phyloP scores from a whole-genome alignment of 495 filamentous ascomycete species.

The Penicillium waksmanii region DNA sequence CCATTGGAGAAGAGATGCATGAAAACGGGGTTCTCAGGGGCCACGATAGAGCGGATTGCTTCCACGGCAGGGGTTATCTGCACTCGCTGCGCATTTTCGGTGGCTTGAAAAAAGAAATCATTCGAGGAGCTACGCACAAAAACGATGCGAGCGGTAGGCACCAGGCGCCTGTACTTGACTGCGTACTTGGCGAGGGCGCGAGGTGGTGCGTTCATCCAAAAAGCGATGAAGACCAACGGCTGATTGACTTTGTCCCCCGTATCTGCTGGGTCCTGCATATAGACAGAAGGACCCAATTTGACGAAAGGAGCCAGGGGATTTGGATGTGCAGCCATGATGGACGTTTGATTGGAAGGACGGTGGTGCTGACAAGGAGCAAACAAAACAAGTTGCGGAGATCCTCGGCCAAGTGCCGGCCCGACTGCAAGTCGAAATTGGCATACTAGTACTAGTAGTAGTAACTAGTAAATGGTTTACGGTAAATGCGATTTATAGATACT shows the following conservation, averaged over 20 bases:
- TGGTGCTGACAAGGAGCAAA: neutral
- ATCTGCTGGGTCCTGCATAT: conserved; percentile 33
- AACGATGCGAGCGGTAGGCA: conserved; percentile 44
- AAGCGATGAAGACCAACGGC: conserved; percentile 40
- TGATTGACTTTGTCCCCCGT: conserved; percentile 8
- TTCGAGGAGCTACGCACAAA: conserved; percentile 40
- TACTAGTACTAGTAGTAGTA: neutral
- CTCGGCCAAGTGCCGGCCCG: neutral
- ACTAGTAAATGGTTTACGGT: neutral
- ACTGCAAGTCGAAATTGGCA: neutral
- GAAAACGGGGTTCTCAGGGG: conserved; percentile 33
- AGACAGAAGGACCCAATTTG: conserved; percentile 40
- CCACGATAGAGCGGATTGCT: conserved; percentile 30
- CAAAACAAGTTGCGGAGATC: neutral
- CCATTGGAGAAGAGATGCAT: conserved; percentile 53
- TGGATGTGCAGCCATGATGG: conserved; percentile 12
- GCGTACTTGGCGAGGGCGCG: conserved; percentile 45
- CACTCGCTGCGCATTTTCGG: conserved; percentile 28
- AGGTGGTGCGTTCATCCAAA: conserved; percentile 50
- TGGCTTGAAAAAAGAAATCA: conserved; percentile 41
- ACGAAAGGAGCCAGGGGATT: conserved; percentile 27
- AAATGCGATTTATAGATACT: no score
- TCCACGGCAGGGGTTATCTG: conserved; percentile 44
- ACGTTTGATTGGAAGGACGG: neutral
- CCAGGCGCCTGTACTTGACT: conserved; percentile 38